Evolutionary conservation across 768 basidiomycete species (phyloP).

Genomic region (Rhizopogon roseolus): DNA sequence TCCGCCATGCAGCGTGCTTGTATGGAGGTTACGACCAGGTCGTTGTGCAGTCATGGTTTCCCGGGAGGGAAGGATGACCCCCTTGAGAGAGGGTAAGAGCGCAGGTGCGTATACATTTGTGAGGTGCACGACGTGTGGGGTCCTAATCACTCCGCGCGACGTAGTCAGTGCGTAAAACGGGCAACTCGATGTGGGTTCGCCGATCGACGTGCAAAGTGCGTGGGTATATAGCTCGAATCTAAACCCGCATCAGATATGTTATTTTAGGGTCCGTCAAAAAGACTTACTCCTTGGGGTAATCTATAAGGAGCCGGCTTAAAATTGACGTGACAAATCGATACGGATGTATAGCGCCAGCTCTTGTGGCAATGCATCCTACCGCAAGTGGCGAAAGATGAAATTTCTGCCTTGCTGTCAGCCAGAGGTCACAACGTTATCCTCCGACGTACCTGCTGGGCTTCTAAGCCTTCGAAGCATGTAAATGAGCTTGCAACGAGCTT

Average conservation of each 20-base stretch:
- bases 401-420: constrained; percentile 30
- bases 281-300: constrained; percentile 36
- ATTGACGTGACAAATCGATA: constrained; percentile 66
- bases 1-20: constrained; percentile 16
- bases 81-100: constrained; percentile 38
- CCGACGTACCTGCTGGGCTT: constrained; percentile 29
- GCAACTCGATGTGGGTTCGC: constrained; percentile 13
- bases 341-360: constrained; percentile 62
- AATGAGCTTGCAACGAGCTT: constrained; percentile 31
- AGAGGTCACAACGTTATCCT: neutral
- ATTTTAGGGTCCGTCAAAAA: constrained; percentile 9
- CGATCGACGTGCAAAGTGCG: constrained; percentile 36
- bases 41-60: constrained; percentile 64
- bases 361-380: constrained; percentile 47
- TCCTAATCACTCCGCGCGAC: constrained; percentile 32
- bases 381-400: constrained; percentile 42
- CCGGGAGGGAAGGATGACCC: constrained; percentile 30
- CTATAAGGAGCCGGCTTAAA: constrained; percentile 44
- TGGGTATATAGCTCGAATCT: constrained; percentile 40
- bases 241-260: neutral
- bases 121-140: constrained; percentile 45
- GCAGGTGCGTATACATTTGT: constrained; percentile 51
- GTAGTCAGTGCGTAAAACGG: constrained; percentile 38
- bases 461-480: constrained; percentile 24
- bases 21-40: constrained; percentile 35